Base-by-base conservation (phyloP, 148 eudicot genomes). In the Camellia japonica region DNA sequence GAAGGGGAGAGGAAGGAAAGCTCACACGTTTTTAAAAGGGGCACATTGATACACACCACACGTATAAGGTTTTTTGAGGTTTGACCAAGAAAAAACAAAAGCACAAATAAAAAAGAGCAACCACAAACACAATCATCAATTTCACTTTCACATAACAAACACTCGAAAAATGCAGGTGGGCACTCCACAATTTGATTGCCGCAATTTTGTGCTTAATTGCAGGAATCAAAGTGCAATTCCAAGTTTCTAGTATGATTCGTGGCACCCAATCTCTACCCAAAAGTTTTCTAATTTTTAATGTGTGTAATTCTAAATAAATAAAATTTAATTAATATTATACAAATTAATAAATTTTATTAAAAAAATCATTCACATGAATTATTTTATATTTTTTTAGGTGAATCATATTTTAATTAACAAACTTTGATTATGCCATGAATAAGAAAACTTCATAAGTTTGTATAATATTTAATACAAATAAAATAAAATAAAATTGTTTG, bases 211-310 rank as follows among this genome's bases (percentile, higher is more conserved):
- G 74, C 81, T 74, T 41, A 69, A 78, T 68, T 78, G 66, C 11
- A 78, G 81, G 75, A 18, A 78, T 0, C 43, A 77, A 77, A 77
- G 80, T 52, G 69, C 68, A 69, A 69, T 69, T 69, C 9, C 74
- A 70, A 70, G 51, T 70, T 70, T n/a, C 74, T 13, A 70, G 23
- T 38, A 30, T 74, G 66, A 59, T 14, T 49, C 56, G 58, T 49
- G 56, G 67, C 47, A 30, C 41, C 55, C 14, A 77, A 59, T 42
- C 16, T 68, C 51, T 2, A 9, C 20, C 6, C 61, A 41, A 18
- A 74, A 42, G 46, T 30, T 30, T 30, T 30, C 38, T 30, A 30
- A 30, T 30, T 30, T 30, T 30, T 30, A 1, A 30, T 30, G 38
- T 30, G 38, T 30, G 38, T 30, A 30, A 30, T 30, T 30, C 38